Base-by-base conservation (phyloP, 306 rosid species). In the Gastrolobium bilobum region DNA sequence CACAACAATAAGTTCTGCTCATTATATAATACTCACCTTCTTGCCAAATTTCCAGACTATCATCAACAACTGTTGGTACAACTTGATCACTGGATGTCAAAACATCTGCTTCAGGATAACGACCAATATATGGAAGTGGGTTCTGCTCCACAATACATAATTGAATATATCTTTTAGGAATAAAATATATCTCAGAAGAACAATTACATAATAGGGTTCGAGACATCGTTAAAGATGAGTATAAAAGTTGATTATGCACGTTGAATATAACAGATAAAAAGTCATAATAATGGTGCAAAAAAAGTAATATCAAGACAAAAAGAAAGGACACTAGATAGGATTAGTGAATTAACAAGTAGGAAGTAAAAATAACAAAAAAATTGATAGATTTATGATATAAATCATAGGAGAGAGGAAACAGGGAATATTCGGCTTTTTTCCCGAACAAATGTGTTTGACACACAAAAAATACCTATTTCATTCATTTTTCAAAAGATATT, bases 61-160 rank as follows among this genome's bases (percentile, higher is more conserved):
- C 99, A 89, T 95, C 99, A 34, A 87, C 86, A 60, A 93, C 92
- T 8, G 99, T 95, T 38, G 98, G 99, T 66, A 85, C 38, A 83
- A 95, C 96, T 88, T 90, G 98, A 88, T 95, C 99, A 68, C 92
- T 93, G 10, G 99, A 95, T 80, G 98, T 93, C 85, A 95, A 88
- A 86, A 93, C 94, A 86, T 95, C 99, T 62, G 99, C 98, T 68
- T 35, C 94, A 4, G 97, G 98, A 84, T 85, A 91, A 38, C 91
- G 97, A 77, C 97, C 92, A 76, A 95, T 89, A 88, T 90, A 95
- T 40, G 98, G 99, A 81, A 95, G 97, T 6, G 99, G 99, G 65
- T 95, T 86, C 99, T 95, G 98, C 80, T 69, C 82, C 88, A 93
- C 59, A 73, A 86, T 68, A 88, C 50, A 81, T 37, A 53, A 71